Evolutionary conservation across 1,139 yeast species (phyloP).

Genomic region (Entelexis sorbosivorans): DNA sequence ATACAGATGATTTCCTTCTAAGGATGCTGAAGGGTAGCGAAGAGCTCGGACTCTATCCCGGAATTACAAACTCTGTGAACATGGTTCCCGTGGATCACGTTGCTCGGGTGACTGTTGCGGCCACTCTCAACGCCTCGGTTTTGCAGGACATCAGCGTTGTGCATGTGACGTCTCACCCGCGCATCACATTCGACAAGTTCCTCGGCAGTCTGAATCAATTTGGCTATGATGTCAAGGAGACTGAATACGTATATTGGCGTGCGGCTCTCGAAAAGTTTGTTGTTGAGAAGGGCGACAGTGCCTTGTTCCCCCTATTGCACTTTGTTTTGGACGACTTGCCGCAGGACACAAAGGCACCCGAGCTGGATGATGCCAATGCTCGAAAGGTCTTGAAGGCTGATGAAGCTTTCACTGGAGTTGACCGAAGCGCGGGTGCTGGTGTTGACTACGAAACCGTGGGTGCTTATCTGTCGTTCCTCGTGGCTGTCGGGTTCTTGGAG

Average conservation of each 20-base stretch:
- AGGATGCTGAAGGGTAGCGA: conserved; percentile 91
- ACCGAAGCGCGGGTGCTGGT: conserved; percentile 59
- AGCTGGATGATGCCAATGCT: conserved; percentile 79
- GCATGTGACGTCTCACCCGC: conserved; percentile 96
- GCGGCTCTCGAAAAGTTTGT: conserved; percentile 63
- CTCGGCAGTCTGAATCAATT: conserved; percentile 51
- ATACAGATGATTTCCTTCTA: conserved; percentile 89
- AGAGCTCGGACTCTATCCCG: conserved; percentile 77
- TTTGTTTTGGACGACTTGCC: conserved; percentile 89
- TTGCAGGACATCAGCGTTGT: conserved; percentile 50
- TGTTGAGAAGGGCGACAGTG: conserved; percentile 48
- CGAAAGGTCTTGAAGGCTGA: conserved; percentile 51
- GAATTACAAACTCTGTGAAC: conserved; percentile 75
- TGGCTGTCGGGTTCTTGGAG: conserved; percentile 67
- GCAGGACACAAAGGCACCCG: conserved; percentile 86
- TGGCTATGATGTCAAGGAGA: conserved; percentile 57
- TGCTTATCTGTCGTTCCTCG: conserved; percentile 65
- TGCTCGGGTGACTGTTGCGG: conserved; percentile 77
- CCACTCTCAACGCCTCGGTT: conserved; percentile 58
- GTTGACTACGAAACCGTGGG: conserved; percentile 58
- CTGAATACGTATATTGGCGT: conserved; percentile 73
- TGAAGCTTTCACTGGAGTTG: conserved; percentile 51
- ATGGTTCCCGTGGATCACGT: conserved; percentile 99
- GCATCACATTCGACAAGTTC: conserved; percentile 68
- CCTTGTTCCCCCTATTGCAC: conserved; percentile 84